Evolutionary conservation across 441 rosid genomes (phyloP), one percentile per base, ranked within the genome.

Genomic region (Lagerstroemia fauriei): DNA sequence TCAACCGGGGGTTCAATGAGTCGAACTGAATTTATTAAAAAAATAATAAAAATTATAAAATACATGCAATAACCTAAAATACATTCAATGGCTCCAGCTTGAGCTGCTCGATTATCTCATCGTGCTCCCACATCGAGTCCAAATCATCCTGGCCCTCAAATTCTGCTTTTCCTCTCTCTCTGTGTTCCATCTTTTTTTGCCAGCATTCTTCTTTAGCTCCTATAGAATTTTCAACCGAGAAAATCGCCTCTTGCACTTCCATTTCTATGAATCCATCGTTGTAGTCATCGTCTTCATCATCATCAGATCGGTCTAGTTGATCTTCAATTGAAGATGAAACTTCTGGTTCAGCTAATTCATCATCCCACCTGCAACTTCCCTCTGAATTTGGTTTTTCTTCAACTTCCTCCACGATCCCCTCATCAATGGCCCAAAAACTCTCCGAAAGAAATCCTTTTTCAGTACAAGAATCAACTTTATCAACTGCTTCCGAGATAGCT

Each of bases 41-140:
- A n/a, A n/a, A n/a, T n/a, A n/a, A n/a, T n/a, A n/a, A n/a, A n/a
- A n/a, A n/a, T n/a, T n/a, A n/a, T n/a, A n/a, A n/a, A n/a, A n/a
- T n/a, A n/a, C n/a, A n/a, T n/a, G n/a, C n/a, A n/a, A n/a, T n/a
- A n/a, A n/a, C n/a, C n/a, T n/a, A n/a, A n/a, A n/a, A n/a, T n/a
- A n/a, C n/a, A n/a, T n/a, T n/a, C n/a, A n/a, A n/a, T n/a, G n/a
- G 79, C 29, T 92, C 95, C 90, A 86, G 78, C 84, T 89, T 91
- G 72, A 93, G 87, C 87, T 83, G 92, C 82, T 95, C 91, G 9
- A 92, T 74, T 78, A 92, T 84, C 61, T 92, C 96, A 50, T 87
- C 88, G 0, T 93, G 90, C 78, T 91, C 98, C 77, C 53, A 83
- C 82, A 74, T 82, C 57, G 76, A 85, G 32, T 90, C 93, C 73